Base-by-base conservation (phyloP, 768 basidiomycete genomes). In the Botryobasidium botryosum region DNA sequence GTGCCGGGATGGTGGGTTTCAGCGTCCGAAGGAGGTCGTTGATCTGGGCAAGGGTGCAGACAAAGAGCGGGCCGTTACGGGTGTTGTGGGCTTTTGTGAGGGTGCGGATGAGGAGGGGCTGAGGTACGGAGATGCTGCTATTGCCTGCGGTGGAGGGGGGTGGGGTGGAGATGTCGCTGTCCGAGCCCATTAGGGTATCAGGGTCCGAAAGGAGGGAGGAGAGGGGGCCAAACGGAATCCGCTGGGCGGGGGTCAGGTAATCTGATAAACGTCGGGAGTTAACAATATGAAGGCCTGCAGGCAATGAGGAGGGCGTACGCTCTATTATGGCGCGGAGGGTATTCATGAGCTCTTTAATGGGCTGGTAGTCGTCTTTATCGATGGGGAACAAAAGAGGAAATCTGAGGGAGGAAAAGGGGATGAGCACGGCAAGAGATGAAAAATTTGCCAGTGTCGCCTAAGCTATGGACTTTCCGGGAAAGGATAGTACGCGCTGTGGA, bases 291-390 rank as follows among this genome's bases (percentile, higher is more conserved):
- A 21, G 33, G 20, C 10, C 31, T 29, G 48, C 28, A 25, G 17
- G 24, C 20, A 23, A 18, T 1, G 6, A 15, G 12, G 12, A 21
- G 24, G 10, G 44, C 53, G 29, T 32, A 80, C 81, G 70, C 61
- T 81, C 71, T 47, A 85, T 61, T 37, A 87, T 84, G 40, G 74
- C 74, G 57, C 76, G 68, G 24, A 88, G 60, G 8, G 77, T 70
- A 48, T 69, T 67, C 62, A 83, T 79, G 27, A 88, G 64, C 55
- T 80, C 80, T 67, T 78, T 70, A 45, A 88, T 77, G 12, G 85
- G 85, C 56, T 82, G 79, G 60, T 86, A 88, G 52, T 86, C 81
- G 53, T 88, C 83, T 52, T 75, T 75, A 65, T 88, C 84, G 54
- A 76, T 82, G 25, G 85, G 85, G 35, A 69, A 74, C 43, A 87